phyloP scores from a whole-genome alignment of 2,329 filamentous ascomycete genomes.

The Pyricularia grisea region DNA sequence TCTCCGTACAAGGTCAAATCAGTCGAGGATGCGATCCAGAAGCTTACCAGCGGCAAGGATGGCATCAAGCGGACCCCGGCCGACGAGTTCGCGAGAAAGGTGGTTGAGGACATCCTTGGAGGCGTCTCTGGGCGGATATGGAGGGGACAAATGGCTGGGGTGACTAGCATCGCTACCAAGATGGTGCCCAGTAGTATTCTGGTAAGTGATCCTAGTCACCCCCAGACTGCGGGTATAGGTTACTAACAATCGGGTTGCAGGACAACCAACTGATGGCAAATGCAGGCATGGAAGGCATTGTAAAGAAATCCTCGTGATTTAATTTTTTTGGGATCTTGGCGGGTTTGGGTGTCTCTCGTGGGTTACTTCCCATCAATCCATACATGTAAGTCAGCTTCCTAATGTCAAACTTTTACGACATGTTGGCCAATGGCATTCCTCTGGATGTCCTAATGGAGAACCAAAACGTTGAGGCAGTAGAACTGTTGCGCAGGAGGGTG shows the following conservation, averaged over 20 bases:
- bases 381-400: too few species aligned
- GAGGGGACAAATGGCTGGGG: constrained; percentile 16
- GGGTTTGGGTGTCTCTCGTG: too few species aligned
- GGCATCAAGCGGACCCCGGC: constrained; percentile 14
- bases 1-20: constrained; percentile 18
- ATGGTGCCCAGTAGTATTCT: constrained; percentile 22
- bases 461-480: too few species aligned
- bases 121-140: constrained; percentile 17
- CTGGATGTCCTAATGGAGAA: too few species aligned
- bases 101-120: constrained; percentile 17
- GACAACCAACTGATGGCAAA: not conserved
- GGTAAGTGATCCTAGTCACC: constrained; percentile 9
- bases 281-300: not conserved
- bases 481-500: too few species aligned
- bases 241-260: not conserved
- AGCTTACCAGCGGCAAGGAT: constrained; percentile 12
- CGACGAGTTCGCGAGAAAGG: constrained; percentile 18
- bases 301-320: not conserved
- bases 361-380: too few species aligned
- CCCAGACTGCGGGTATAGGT: not conserved
- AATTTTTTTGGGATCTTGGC: too few species aligned
- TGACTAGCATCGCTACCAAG: constrained; percentile 17
- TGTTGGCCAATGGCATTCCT: too few species aligned
- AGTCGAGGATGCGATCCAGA: constrained; percentile 15
- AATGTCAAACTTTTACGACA: too few species aligned